phyloP scores from a whole-genome alignment of 2,329 filamentous ascomycete species.

The Apiospora saccharicola region DNA sequence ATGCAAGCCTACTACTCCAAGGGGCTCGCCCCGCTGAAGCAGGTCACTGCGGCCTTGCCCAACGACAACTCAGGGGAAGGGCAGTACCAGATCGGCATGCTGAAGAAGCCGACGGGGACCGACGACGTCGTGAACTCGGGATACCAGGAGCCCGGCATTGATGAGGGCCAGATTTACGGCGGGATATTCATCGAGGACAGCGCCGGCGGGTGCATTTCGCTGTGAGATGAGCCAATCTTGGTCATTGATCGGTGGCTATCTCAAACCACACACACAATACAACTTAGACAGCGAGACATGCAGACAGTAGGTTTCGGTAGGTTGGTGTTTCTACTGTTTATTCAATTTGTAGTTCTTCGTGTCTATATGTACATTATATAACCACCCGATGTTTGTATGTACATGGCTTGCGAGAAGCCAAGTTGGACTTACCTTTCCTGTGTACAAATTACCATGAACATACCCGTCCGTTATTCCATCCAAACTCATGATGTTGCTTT shows the following conservation, averaged over 20 bases:
- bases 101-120: slow-evolving; percentile 64
- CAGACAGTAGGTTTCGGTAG: not conserved
- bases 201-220: slow-evolving; percentile 49
- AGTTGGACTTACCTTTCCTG: not conserved
- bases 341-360: not conserved
- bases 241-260: not conserved
- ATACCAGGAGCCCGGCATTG: slow-evolving; percentile 54
- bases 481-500: not conserved
- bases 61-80: slow-evolving; percentile 63
- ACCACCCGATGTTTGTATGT: not conserved
- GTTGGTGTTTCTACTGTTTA: not conserved
- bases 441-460: not conserved
- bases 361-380: not conserved
- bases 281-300: not conserved
- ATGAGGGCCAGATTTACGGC: slow-evolving; percentile 59
- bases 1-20: slow-evolving; percentile 65
- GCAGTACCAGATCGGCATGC: slow-evolving; percentile 62
- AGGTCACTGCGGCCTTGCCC: slow-evolving; percentile 52
- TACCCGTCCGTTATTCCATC: not conserved
- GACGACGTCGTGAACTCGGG: slow-evolving; percentile 58
- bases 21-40: slow-evolving; percentile 52
- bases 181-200: slow-evolving; percentile 59
- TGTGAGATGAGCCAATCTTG: slow-evolving; percentile 36
- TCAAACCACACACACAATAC: not conserved
- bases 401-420: not conserved